Percentiles rank a stretch among this genome's conserved stretches.
phyloP scores from a whole-genome alignment of 306 rosid species.

The Morella rubra region DNA sequence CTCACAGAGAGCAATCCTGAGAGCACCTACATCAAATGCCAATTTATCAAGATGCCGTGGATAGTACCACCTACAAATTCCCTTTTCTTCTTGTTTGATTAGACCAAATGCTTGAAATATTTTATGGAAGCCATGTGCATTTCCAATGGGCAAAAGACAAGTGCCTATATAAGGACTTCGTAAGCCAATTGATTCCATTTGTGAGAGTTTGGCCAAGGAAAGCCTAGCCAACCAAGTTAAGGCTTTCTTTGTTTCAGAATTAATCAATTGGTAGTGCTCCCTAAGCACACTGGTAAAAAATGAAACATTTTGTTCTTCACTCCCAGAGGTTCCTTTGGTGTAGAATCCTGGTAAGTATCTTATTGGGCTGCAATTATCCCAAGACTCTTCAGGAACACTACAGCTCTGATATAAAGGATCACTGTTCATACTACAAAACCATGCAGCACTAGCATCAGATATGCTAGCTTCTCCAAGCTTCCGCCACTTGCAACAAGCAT shows the following conservation, averaged over 20 bases:
- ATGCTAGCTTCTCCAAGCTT: conserved; percentile 56
- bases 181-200: conserved; percentile 82
- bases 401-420: conserved; percentile 74
- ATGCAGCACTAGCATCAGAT: conserved; percentile 59
- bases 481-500: conserved; percentile 92
- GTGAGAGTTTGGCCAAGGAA: conserved; percentile 54
- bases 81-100: conserved; percentile 59
- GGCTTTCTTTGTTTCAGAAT: conserved; percentile 69
- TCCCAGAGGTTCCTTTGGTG: conserved; percentile 68
- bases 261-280: conserved; percentile 65
- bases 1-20: conserved; percentile 63
- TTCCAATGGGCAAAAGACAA: conserved; percentile 33
- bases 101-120: conserved; percentile 91
- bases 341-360: conserved; percentile 73
- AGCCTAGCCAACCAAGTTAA: conserved; percentile 73
- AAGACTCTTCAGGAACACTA: conserved; percentile 63
- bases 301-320: conserved; percentile 67
- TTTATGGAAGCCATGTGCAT: conserved; percentile 48
- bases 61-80: conserved; percentile 68
- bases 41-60: conserved; percentile 71
- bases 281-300: conserved; percentile 79
- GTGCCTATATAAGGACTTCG: conserved; percentile 61
- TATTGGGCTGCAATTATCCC: conserved; percentile 51
- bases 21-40: conserved; percentile 85
- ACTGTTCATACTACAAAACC: conserved; percentile 95